Conservation (phyloP, 179 eudicot genomes). For the Dionaea muscipula region DNA sequence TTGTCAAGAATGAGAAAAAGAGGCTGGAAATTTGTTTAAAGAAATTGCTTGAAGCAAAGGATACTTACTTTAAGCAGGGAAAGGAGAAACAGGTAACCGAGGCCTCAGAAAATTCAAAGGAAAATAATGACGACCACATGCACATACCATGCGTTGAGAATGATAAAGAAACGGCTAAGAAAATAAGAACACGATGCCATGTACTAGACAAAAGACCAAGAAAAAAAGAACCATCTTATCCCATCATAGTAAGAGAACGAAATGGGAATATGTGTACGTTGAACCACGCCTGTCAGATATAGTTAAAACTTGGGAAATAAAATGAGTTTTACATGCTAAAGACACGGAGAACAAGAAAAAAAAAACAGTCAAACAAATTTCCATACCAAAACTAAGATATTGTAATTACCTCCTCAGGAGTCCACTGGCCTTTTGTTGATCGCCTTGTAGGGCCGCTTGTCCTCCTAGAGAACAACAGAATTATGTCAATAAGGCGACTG, state of each 20-base stretch:
- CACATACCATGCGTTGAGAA: too few relatives aligned
- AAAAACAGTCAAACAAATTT: neutral
- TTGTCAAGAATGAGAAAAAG: conserved; percentile 8
- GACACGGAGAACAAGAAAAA: neutral
- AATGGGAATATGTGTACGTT: too few relatives aligned
- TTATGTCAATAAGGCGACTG: neutral
- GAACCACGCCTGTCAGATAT: too few relatives aligned
- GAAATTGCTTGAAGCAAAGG: too few relatives aligned
- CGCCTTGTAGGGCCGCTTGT: conserved; percentile 97
- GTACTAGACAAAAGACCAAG: too few relatives aligned
- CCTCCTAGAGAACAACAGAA: conserved; percentile 40
- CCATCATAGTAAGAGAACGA: too few relatives aligned
- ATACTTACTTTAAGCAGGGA: too few relatives aligned
- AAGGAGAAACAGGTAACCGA: neutral
- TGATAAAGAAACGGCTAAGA: too few relatives aligned
- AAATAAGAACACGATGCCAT: too few relatives aligned
- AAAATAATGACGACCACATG: neutral
- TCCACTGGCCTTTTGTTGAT: conserved; percentile 97
- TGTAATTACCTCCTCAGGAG: conserved; percentile 70
- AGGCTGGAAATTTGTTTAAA: neutral
- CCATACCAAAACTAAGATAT: neutral
- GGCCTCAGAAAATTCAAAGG: neutral
- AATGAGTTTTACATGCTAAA: too few relatives aligned
- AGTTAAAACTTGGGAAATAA: too few relatives aligned
- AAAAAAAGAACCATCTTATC: too few relatives aligned